Base-by-base conservation (phyloP, 208 protist genomes). In the Leishmania arabica region DNA sequence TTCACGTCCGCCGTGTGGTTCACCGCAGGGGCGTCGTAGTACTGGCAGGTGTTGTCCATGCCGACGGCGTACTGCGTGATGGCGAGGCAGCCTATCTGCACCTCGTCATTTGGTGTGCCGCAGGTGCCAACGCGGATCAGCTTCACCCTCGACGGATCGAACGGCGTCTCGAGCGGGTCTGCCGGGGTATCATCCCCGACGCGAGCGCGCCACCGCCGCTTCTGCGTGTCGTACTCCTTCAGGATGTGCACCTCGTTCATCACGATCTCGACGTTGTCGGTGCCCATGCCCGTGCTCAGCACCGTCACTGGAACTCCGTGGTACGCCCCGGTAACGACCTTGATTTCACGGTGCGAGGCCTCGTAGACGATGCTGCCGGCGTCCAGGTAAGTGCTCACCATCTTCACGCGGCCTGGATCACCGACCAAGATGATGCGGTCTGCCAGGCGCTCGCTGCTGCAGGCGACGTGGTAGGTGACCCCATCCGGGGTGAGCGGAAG, bases 221-320 rank as follows among this genome's bases (percentile, higher is more conserved):
- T 82, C 74, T 78, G n/a, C 56, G 86, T 68, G 75, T 95, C 84
- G 85, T 93, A 95, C 89, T 95, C 92, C 88, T 95, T 95, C 74
- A 95, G 72, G 58, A 90, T 84, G 79, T 95, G 90, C 27, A 96
- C 86, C 70, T 94, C 91, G 69, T 93, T 95, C 73, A 95, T 83
- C 45, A 95, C 84, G 75, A 95, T 94, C 75, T 96, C 91, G 13
- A 94, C 73, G 81, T 94, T 96, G 86, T 93, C 91, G 21, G 91
- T 94, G n/a, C 91, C 93, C 93, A 96, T 96, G 76, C 90, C 91
- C n/a, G 93, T 94, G 79, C 83, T 90, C 54, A 96, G n/a, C 40
- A 90, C 90, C 24, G 85, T 89, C 19, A 96, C 89, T 17, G 90
- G 93, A 45, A 92, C 87, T 27, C 90, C 90, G 62, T 93, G 86